Conservation (phyloP, 192 early-diverging fungal species). For the Anaeromyces robustus region DNA sequence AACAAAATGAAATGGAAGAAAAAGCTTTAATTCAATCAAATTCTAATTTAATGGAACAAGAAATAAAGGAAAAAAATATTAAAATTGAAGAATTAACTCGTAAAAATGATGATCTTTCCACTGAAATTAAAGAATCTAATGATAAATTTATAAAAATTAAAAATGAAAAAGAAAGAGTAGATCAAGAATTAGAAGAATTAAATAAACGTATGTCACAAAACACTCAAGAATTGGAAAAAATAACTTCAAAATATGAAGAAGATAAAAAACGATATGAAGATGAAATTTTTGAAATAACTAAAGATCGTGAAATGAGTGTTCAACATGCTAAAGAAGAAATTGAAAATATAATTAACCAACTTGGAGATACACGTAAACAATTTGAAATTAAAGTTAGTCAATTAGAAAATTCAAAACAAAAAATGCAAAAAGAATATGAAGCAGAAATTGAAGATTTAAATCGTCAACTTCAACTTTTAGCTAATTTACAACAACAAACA, state of each 20-base stretch:
- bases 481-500: not conserved
- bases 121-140: not conserved
- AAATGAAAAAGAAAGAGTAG: not conserved
- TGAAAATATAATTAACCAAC: not conserved
- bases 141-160: not conserved
- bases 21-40: not conserved
- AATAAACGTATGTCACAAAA: not conserved
- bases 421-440: not conserved
- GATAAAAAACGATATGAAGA: not conserved
- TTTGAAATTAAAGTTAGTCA: not conserved
- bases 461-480: not conserved
- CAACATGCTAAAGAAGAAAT: not conserved
- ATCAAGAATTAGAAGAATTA: not conserved
- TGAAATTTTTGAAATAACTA: not conserved
- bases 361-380: not conserved
- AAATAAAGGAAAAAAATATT: not conserved
- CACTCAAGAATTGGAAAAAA: not conserved
- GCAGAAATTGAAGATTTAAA: not conserved
- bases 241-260: not conserved
- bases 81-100: not conserved
- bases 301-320: not conserved
- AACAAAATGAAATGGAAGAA: not conserved
- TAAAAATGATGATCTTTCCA: not conserved
- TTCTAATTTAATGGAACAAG: not conserved
- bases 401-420: not conserved